phyloP scores from a whole-genome alignment of 2,329 filamentous ascomycete species.

The Colletotrichum chlorophyti region DNA sequence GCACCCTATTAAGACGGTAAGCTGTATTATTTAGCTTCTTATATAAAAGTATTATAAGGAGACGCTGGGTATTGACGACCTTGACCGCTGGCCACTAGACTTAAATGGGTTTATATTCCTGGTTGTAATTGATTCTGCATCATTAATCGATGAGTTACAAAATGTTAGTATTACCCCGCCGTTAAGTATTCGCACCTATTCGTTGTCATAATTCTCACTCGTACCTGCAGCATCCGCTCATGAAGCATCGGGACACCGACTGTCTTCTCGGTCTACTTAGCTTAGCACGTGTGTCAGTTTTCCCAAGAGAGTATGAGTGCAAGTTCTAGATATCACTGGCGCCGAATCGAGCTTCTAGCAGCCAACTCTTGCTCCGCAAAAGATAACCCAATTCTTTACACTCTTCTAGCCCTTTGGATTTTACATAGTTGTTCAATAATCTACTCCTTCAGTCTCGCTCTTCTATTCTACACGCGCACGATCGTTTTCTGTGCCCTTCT shows the following conservation, averaged over 20 bases:
- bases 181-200: neutral
- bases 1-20: neutral
- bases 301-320: neutral
- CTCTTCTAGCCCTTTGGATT: neutral
- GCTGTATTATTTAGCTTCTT: neutral
- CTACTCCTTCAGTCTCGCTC: neutral
- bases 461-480: neutral
- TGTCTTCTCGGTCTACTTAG: neutral
- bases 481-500: neutral
- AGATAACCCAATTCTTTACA: neutral
- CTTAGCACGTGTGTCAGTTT: neutral
- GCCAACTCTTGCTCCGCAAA: neutral
- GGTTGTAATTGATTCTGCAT: neutral
- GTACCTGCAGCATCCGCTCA: neutral
- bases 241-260: neutral
- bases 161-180: neutral
- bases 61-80: neutral
- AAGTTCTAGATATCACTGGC: no score
- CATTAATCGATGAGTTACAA: neutral
- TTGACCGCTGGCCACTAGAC: neutral
- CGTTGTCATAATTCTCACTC: neutral
- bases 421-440: neutral
- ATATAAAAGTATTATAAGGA: neutral
- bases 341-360: neutral
- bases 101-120: neutral